Evolutionary conservation across 257 asterid species (phyloP), one percentile per base, ranked within the genome.

Genomic region (Ilex asprella): DNA sequence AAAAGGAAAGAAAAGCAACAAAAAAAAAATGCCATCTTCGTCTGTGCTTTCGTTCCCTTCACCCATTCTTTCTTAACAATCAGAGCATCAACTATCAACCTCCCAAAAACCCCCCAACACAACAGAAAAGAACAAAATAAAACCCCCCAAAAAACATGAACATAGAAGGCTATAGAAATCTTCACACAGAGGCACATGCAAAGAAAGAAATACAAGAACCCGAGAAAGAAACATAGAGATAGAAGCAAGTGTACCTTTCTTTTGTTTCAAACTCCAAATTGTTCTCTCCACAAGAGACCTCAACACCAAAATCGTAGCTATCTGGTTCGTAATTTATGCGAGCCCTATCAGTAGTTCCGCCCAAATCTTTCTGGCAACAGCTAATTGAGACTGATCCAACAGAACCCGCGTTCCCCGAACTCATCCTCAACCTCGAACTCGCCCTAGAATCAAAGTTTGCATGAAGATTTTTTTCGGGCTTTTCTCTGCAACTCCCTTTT

Each of bases 211-310:
- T 3, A 39, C 30, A 15, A 8, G 12, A 3, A 1, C 52, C 64
- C 7, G 5, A 59, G 14, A 12, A 6, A 13, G 57, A 30, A 21
- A 30, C 15, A 6, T 51, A 57, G 58, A 21, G 27, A 21, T 21
- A 21, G 27, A 21, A 21, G 27, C 27, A 21, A 21, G 27, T 21
- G 1, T 21, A 21, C 95, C 85, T 77, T 63, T 68, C 82, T 58
- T 70, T 64, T 39, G 47, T 76, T 70, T 77, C 69, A 59, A 43
- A 66, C 15, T 74, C 84, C 75, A 67, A 70, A 71, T 59, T 58
- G 61, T 71, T 77, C 46, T 78, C 89, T 57, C 86, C 88, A 78
- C 68, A 78, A 3, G 88, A 77, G 46, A 72, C 72, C 55, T 76
- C 86, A 64, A 68, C 70, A 61, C 76, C 76, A 66, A 54, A 60